Conservation (phyloP, 768 basidiomycete genomes). For the Pleurotus ostreatus region DNA sequence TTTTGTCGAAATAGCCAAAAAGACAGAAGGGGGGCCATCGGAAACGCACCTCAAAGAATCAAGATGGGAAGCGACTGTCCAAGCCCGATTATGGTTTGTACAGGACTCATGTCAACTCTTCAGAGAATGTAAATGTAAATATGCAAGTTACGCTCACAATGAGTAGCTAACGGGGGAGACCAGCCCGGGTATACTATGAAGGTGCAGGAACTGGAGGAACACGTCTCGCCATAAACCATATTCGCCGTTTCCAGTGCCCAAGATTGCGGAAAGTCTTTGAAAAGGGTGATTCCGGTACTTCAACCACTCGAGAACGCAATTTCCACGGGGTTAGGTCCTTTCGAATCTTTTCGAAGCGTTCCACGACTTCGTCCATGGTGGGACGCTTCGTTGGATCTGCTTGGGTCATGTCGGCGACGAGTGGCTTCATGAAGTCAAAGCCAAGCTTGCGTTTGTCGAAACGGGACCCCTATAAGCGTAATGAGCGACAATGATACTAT, state of each 20-base stretch:
- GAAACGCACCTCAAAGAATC: no score
- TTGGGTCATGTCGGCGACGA: slow-evolving; percentile 6
- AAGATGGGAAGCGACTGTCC: no score
- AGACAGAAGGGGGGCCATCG: no score
- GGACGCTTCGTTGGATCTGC: slow-evolving; percentile 6
- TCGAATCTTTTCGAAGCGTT: slow-evolving; percentile 3
- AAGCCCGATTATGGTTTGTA: no score
- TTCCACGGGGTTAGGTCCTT: neutral
- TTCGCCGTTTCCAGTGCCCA: neutral
- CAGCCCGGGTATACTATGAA: neutral
- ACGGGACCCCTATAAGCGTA: neutral
- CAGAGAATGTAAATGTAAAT: no score
- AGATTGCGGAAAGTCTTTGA: neutral
- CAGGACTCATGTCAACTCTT: no score
- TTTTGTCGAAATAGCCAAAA: no score
- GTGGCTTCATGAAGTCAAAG: slow-evolving; percentile 7
- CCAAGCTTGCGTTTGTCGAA: neutral
- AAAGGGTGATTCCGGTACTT: neutral
- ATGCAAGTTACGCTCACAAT: no score
- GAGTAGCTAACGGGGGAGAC: no score
- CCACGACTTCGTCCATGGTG: slow-evolving; percentile 4
- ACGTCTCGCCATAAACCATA: neutral
- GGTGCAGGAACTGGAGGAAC: slow-evolving; percentile 6
- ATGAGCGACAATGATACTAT: no score
- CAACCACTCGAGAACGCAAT: slow-evolving; percentile 4